Conservation (phyloP, 768 basidiomycete genomes). For the Lactifluus volemus region DNA sequence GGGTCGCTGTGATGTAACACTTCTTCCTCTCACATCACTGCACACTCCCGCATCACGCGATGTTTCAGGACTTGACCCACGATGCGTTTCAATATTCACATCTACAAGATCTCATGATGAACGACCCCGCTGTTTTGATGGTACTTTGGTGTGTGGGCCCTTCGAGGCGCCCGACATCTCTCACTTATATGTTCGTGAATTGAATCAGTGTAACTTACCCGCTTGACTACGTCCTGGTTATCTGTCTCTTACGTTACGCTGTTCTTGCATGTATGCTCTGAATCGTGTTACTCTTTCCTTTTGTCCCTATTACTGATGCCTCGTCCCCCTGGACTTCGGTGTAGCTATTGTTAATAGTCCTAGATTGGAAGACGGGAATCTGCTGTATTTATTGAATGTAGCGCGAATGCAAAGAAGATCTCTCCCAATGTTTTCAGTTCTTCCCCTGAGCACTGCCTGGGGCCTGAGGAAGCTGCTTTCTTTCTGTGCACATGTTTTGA, state of each 20-base stretch:
- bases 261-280: neutral
- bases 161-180: neutral
- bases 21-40: neutral
- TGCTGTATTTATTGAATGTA: constrained; percentile 20
- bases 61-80: neutral
- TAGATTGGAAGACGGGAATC: constrained; percentile 11
- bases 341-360: constrained; percentile 14
- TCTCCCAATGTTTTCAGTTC: neutral
- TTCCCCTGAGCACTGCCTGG: too few relatives aligned
- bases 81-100: neutral
- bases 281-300: neutral
- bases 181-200: neutral
- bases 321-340: neutral
- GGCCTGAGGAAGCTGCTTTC: too few relatives aligned
- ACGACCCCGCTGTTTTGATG: neutral
- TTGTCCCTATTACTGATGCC: neutral
- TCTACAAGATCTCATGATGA: neutral
- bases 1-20: neutral
- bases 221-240: neutral
- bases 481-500: too few relatives aligned
- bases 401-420: constrained; percentile 7
- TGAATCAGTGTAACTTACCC: neutral
- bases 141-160: neutral
- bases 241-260: constrained; percentile 4
- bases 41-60: neutral